Base-by-base conservation (phyloP, 257 asterid genomes). In the Linaria vulgaris region DNA sequence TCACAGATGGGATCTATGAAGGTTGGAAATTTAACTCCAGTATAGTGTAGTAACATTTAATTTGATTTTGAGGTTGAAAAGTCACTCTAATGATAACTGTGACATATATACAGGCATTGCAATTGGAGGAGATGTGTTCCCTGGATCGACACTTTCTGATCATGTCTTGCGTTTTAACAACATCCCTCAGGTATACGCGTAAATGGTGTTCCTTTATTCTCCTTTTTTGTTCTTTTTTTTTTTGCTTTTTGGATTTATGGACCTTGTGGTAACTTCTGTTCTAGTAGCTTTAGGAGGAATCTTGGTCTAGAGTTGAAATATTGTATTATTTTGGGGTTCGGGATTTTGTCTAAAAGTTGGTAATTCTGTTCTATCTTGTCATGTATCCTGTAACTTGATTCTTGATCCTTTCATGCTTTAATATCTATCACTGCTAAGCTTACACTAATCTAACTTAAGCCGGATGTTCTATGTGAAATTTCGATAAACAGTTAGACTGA, bases 61-160 rank as follows among this genome's bases (percentile, higher is more conserved):
- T 22, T 63, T 38, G n/a, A n/a, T 60, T 43, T 60, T 39, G 48
- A 50, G 30, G 73, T 56, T 24, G 34, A 54, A 25, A 48, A 60
- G 24, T 59, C 47, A 70, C 59, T 24, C 34, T 21, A 30, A 51
- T 49, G 50, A 56, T 59, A 53, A 9, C 56, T 30, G 41, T 77
- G 67, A 66, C 62, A 25, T 47, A 43, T 71, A 34, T 34, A 25
- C 67, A 94, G 99, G 99, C 62, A 90, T 94, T 81, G 99, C 99
- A 47, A 94, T 94, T 17, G 99, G 99, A 70, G 99, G 99, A 74
- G 99, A 94, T 69, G 99, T 94, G 74, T 90, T 94, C 74, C 99
- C 99, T 56, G 99, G 99, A 17, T 94, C 99, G 16, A 90, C 99
- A 44, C 96, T 94, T 56, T 90, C 99, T 72, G 99, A 94, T 80